Percentiles rank a stretch among this genome's conserved stretches.
These are phyloP conservation scores for Alternaria conjuncta DNA, from an alignment of 2,329 filamentous ascomycete species.

Conservation along the genomic window DNA sequence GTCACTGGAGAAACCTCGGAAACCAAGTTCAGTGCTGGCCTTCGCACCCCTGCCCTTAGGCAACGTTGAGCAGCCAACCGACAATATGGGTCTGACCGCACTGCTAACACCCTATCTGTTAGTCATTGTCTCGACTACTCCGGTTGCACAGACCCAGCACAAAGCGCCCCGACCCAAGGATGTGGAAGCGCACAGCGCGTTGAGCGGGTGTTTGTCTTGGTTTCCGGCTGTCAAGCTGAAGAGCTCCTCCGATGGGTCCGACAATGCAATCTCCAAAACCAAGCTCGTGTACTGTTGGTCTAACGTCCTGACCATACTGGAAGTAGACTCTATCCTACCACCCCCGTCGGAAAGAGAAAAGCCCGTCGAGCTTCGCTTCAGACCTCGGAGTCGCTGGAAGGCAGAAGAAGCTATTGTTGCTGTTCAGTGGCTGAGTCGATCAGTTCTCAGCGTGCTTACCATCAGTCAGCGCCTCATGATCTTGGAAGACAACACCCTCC, in stretches of 20 bases:
- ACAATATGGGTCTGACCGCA: conserved; percentile 87
- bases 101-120: conserved; percentile 95
- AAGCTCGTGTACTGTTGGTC: conserved; percentile 99
- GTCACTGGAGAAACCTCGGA: conserved; percentile 71
- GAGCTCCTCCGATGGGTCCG: conserved; percentile 69
- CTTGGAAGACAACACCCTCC: conserved; percentile 82
- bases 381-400: conserved; percentile 84
- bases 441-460: conserved; percentile 88
- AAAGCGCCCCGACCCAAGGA: conserved; percentile 93
- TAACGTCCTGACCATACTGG: conserved; percentile 91
- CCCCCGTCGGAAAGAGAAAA: conserved; percentile 73
- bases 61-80: conserved; percentile 89
- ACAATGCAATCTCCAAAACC: conserved; percentile 74
- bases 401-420: conserved; percentile 95
- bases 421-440: conserved; percentile 94
- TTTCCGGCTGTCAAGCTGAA: conserved; percentile 96
- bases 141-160: conserved; percentile 93
- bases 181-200: conserved; percentile 83
- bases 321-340: conserved; percentile 72
- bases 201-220: conserved; percentile 95
- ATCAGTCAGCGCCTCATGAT: conserved; percentile 94
- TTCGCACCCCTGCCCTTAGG: conserved; percentile 90
- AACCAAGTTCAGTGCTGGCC: conserved; percentile 92
- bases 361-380: conserved; percentile 79
- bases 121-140: conserved; percentile 96